A percentile compares a stretch with the other conserved stretches of the same genome.
Evolutionary conservation across 768 basidiomycete genomes (phyloP).

Genomic region (Kwoniella botswanensis): DNA sequence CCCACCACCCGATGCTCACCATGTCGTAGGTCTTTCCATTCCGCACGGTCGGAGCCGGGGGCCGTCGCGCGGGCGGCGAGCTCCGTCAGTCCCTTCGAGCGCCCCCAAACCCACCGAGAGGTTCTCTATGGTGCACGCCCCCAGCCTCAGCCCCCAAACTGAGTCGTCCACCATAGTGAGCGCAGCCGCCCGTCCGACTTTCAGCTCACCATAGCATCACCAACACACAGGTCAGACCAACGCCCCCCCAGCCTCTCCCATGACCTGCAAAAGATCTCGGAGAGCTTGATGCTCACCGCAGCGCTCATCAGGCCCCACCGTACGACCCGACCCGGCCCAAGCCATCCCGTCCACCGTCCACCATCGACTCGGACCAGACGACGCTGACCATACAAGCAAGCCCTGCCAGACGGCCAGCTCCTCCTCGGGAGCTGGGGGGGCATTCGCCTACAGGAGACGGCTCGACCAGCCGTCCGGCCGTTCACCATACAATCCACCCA

Average conservation of each 20-base stretch:
- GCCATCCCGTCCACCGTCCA: background rate
- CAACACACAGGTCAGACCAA: background rate
- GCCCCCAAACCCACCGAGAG: slow-evolving; percentile 1
- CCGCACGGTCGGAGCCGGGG: slow-evolving; percentile 12
- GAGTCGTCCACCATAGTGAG: background rate
- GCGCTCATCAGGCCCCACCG: background rate
- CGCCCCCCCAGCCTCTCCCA: background rate
- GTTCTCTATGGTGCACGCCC: background rate
- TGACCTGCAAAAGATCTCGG: too few species aligned
- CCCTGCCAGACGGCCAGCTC: too few species aligned
- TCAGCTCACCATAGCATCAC: background rate
- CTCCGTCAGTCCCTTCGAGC: background rate
- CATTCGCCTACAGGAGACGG: background rate
- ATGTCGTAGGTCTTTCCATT: background rate
- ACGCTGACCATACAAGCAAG: background rate
- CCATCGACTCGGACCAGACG: background rate
- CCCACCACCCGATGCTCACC: background rate
- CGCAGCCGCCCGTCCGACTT: background rate
- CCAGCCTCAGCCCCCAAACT: background rate
- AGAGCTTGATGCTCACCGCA: too few species aligned
- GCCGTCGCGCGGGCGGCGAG: background rate
- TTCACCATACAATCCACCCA: slow-evolving; percentile 5
- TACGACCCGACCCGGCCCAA: background rate
- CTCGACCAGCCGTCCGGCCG: background rate
- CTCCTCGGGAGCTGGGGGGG: background rate